phyloP scores from a whole-genome alignment of 306 rosid genomes.

The Cucurbita ficifolia region DNA sequence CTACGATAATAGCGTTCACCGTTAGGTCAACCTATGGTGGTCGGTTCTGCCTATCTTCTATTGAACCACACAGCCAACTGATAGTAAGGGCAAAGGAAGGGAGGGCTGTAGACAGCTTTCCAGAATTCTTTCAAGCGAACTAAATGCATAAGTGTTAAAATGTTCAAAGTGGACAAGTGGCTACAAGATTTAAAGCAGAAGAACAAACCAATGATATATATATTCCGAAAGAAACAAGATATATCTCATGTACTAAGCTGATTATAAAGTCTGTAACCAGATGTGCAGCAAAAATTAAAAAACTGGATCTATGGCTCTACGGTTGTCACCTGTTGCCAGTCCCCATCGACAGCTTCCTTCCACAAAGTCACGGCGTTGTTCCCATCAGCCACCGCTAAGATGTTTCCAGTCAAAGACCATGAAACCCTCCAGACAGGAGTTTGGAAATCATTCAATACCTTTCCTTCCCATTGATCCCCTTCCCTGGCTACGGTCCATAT shows the following conservation, averaged over 20 bases:
- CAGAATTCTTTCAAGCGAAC: neutral
- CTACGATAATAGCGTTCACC: too few species aligned
- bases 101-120: neutral
- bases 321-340: slow-evolving; percentile 75
- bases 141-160: neutral
- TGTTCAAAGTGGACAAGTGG: neutral
- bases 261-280: neutral
- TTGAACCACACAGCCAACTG: neutral
- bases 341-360: slow-evolving; percentile 82
- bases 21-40: neutral
- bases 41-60: neutral
- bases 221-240: neutral
- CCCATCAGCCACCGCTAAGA: slow-evolving; percentile 81
- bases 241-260: neutral
- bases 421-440: slow-evolving; percentile 75
- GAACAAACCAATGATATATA: neutral
- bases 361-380: slow-evolving; percentile 63
- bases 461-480: slow-evolving; percentile 80
- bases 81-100: neutral
- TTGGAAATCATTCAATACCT: slow-evolving; percentile 54
- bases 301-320: slow-evolving; percentile 42
- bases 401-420: slow-evolving; percentile 82
- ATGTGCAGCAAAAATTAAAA: slow-evolving; percentile 6
- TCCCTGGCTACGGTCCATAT: slow-evolving; percentile 75
- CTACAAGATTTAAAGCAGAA: neutral